These are phyloP conservation scores for Hemisphaericaspora xylofermentans DNA, from an alignment of 1,139 yeast genomes.

Conservation along the genomic window DNA sequence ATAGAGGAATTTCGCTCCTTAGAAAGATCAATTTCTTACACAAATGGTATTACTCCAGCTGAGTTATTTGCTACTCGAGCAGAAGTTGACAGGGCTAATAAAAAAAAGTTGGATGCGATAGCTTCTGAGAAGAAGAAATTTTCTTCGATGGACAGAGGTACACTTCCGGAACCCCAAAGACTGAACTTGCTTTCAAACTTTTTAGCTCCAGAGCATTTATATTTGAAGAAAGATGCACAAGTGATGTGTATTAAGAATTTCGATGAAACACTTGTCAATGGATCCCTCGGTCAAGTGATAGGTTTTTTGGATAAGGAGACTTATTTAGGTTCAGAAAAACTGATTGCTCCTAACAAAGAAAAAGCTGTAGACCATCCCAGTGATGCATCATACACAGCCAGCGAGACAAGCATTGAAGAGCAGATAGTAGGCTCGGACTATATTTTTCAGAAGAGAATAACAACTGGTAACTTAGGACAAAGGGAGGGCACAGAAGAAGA, in stretches of 20 bases:
- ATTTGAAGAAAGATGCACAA: slow-evolving; percentile 80
- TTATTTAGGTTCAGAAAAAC: slow-evolving; percentile 24
- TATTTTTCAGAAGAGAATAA: slow-evolving; percentile 19
- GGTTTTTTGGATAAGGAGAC: slow-evolving; percentile 41
- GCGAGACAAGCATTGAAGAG: too few relatives aligned
- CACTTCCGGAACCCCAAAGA: slow-evolving; percentile 42
- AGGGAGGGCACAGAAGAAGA: slow-evolving; percentile 12
- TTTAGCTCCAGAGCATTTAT: slow-evolving; percentile 64
- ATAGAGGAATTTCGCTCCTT: slow-evolving; percentile 54
- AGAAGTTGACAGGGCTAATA: slow-evolving; percentile 84
- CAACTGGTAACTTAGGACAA: slow-evolving; percentile 11
- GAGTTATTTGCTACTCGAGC: slow-evolving; percentile 78
- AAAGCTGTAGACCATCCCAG: not conserved
- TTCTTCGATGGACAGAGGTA: slow-evolving; percentile 65
- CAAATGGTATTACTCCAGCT: slow-evolving; percentile 81
- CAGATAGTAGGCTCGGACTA: slow-evolving; percentile 21
- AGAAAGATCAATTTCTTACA: slow-evolving; percentile 52
- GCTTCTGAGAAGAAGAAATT: slow-evolving; percentile 53
- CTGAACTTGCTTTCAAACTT: slow-evolving; percentile 58
- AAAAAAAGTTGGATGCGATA: slow-evolving; percentile 43
- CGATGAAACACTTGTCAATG: slow-evolving; percentile 86
- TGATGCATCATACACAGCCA: slow-evolving; percentile 4
- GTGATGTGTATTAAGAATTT: slow-evolving; percentile 95
- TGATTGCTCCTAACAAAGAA: not conserved
- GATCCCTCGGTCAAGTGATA: slow-evolving; percentile 80